These are phyloP conservation scores for Nicotiana otophora DNA, from an alignment of 257 asterid genomes.

Conservation along the genomic window DNA sequence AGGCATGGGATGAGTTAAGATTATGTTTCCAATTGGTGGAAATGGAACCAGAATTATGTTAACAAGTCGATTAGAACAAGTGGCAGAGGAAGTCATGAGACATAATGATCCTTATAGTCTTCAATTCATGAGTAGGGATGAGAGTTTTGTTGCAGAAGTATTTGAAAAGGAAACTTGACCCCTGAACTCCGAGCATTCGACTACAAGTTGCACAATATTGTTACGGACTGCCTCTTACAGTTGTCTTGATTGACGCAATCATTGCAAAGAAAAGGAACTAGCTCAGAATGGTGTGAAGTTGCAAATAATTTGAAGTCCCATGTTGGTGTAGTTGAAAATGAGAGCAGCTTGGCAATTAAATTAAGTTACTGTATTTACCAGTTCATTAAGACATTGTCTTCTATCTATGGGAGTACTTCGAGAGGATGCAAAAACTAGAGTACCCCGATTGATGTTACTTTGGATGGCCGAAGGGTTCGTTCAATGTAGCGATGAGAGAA, in stretches of 20 bases:
- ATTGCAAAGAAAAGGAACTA: neutral
- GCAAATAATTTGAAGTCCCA: neutral
- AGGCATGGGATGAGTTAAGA: neutral
- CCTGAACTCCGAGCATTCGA: neutral
- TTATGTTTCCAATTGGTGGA: neutral
- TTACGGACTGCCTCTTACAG: neutral
- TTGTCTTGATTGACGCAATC: neutral
- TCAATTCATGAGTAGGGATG: neutral
- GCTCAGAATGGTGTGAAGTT: neutral
- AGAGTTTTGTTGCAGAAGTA: neutral
- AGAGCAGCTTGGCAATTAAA: neutral
- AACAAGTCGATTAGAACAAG: neutral
- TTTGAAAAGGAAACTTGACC: neutral
- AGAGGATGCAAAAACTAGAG: too few relatives aligned
- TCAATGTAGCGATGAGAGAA: neutral
- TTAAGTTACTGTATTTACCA: neutral
- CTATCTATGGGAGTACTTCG: neutral
- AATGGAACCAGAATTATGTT: neutral
- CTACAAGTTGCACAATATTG: neutral
- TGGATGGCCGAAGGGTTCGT: neutral
- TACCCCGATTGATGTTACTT: too few relatives aligned
- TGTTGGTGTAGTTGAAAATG: neutral
- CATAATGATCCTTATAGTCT: neutral
- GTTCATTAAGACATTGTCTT: neutral
- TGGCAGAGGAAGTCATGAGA: neutral